phyloP scores from a whole-genome alignment of 805 yeast species.

The Schwanniomyces occidentalis region DNA sequence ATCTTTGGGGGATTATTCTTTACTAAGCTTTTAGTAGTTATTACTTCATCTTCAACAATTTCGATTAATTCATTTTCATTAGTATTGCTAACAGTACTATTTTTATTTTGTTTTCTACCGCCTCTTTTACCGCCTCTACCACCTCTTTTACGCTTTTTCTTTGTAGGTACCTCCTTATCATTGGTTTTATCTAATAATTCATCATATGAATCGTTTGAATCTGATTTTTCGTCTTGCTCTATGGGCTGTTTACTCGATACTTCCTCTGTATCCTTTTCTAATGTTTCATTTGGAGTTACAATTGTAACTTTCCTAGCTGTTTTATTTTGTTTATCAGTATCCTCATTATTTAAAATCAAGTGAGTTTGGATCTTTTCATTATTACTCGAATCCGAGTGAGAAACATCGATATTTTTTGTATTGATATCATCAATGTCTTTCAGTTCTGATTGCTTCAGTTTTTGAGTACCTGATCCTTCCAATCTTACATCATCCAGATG shows the following conservation, averaged over 20 bases:
- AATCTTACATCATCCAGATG: not conserved
- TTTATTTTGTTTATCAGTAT: not conserved
- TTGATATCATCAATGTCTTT: not conserved
- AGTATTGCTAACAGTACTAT: conserved; percentile 6
- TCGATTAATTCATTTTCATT: conserved; percentile 13
- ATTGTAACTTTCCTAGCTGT: conserved; percentile 20
- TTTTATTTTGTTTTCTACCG: conserved; percentile 28
- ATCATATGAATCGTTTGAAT: conserved; percentile 2
- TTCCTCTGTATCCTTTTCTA: conserved; percentile 10
- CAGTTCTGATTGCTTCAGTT: too few species aligned
- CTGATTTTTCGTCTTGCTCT: conserved; percentile 2
- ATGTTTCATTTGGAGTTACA: conserved; percentile 16
- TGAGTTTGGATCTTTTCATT: too few species aligned
- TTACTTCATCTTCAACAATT: conserved; percentile 14
- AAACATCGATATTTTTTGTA: conserved; percentile 3
- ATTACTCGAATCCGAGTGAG: conserved; percentile 8
- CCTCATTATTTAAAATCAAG: conserved; percentile 5
- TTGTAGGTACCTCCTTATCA: conserved; percentile 17
- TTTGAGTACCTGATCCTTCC: not conserved
- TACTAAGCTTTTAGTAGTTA: conserved; percentile 30
- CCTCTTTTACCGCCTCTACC: conserved; percentile 76
- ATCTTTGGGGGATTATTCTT: conserved; percentile 17
- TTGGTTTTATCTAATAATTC: conserved; percentile 8
- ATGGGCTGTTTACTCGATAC: too few species aligned
- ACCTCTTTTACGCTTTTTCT: conserved; percentile 78